Percentiles rank a stretch among this genome's conserved stretches.
These are phyloP conservation scores for Trametes cingulata DNA, from an alignment of 768 basidiomycete species.

Conservation along the genomic window DNA sequence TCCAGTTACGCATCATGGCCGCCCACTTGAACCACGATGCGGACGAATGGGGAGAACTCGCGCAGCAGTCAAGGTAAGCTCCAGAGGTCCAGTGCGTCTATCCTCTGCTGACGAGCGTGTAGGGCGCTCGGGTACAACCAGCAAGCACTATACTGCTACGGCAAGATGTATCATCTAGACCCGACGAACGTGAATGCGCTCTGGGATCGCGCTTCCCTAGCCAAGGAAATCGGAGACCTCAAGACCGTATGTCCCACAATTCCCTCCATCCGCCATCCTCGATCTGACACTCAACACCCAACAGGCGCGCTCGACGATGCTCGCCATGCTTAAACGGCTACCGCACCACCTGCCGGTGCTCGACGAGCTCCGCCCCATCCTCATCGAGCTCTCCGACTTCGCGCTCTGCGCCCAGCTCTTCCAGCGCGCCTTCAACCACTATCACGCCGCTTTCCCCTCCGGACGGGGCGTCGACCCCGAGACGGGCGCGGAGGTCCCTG, in stretches of 20 bases:
- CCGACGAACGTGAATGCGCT: conserved; percentile 81
- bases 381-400: conserved; percentile 74
- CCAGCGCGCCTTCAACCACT: conserved; percentile 72
- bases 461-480: conserved; percentile 44
- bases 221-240: conserved; percentile 72
- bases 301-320: conserved; percentile 63
- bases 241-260: conserved; percentile 47
- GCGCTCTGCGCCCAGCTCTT: conserved; percentile 64
- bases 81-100: background rate
- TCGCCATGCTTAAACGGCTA: conserved; percentile 69
- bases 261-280: background rate
- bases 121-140: conserved; percentile 74
- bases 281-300: background rate
- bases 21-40: conserved; percentile 84
- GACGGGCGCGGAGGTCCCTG: conserved; percentile 26
- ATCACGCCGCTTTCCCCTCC: conserved; percentile 50
- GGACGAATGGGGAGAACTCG: conserved; percentile 87
- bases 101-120: background rate
- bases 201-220: conserved; percentile 86
- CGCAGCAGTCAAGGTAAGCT: conserved; percentile 61
- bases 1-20: conserved; percentile 86
- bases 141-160: conserved; percentile 90
- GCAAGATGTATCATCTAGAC: conserved; percentile 77
- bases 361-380: conserved; percentile 72
- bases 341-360: conserved; percentile 82